Conservation (phyloP, 805 yeast genomes). For the Huiozyma naganishii region DNA sequence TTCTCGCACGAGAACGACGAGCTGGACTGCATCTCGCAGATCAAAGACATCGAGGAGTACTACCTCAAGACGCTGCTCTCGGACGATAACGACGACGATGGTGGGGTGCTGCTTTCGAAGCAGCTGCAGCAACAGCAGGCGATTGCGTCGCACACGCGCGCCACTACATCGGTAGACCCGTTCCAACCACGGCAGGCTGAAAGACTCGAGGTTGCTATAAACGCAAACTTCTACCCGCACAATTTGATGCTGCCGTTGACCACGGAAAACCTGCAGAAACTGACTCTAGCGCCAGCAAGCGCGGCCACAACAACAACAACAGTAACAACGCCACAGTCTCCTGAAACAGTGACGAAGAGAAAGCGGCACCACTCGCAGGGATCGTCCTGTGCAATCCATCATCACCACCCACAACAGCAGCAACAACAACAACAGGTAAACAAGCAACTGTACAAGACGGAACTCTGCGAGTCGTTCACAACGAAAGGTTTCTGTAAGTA, state of each 20-base stretch:
- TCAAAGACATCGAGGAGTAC: slow-evolving; percentile 27
- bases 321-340: neutral
- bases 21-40: slow-evolving; percentile 13
- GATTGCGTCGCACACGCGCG: neutral
- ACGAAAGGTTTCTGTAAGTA: slow-evolving; percentile 71
- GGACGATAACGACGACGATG: slow-evolving; percentile 7
- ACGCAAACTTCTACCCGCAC: slow-evolving; percentile 8
- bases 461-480: slow-evolving; percentile 70
- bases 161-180: neutral
- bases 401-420: neutral
- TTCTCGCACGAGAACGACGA: slow-evolving; percentile 16
- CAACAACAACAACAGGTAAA: slow-evolving; percentile 25
- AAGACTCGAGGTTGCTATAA: slow-evolving; percentile 22
- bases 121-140: neutral
- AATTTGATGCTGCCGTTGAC: slow-evolving; percentile 19
- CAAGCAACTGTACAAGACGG: slow-evolving; percentile 79
- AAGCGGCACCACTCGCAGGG: neutral
- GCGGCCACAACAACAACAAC: neutral
- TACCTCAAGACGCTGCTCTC: slow-evolving; percentile 22
- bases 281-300: slow-evolving; percentile 6
- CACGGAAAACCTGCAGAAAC: slow-evolving; percentile 21
- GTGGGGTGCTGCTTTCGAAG: neutral
- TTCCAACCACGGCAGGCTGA: neutral
- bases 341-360: neutral
- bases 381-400: neutral